phyloP scores from a whole-genome alignment of 2,329 filamentous ascomycete species.

The Cryphonectria carpinicola region DNA sequence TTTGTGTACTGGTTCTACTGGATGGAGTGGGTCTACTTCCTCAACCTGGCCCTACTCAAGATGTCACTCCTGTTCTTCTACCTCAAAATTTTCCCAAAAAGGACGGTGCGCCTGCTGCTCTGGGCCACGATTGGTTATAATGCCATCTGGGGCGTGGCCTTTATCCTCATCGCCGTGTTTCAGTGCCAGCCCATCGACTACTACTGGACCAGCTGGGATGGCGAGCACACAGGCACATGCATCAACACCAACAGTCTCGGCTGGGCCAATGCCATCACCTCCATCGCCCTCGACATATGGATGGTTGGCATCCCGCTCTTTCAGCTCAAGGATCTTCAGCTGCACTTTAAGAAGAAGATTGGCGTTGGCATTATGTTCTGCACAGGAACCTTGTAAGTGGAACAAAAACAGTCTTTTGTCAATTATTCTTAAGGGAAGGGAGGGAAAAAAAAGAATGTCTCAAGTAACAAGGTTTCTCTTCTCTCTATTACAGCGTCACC shows the following conservation, averaged over 20 bases:
- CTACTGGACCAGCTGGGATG: conserved; percentile 59
- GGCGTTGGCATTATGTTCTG: conserved; percentile 49
- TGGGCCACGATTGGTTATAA: conserved; percentile 25
- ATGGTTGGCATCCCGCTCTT: conserved; percentile 49
- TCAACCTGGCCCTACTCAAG: conserved; percentile 26
- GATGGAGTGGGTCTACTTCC: conserved; percentile 38
- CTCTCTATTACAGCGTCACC: conserved; percentile 35
- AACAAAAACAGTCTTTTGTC: not conserved
- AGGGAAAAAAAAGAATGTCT: not conserved
- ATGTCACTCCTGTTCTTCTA: conserved; percentile 29
- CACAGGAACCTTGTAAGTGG: conserved; percentile 44
- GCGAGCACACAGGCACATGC: conserved; percentile 51
- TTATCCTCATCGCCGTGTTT: conserved; percentile 49
- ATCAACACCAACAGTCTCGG: conserved; percentile 52
- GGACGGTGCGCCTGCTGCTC: conserved; percentile 19
- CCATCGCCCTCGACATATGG: conserved; percentile 47
- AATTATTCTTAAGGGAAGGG: too few relatives aligned
- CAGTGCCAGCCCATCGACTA: conserved; percentile 56
- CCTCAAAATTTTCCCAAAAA: conserved; percentile 27
- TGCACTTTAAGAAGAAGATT: conserved; percentile 54
- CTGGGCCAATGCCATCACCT: conserved; percentile 55
- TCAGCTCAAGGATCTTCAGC: conserved; percentile 44
- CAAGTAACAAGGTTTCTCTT: conserved; percentile 3
- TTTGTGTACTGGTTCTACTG: conserved; percentile 50
- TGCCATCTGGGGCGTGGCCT: conserved; percentile 41